Base-by-base conservation (phyloP, 306 rosid genomes). In the Cicer judaicum region DNA sequence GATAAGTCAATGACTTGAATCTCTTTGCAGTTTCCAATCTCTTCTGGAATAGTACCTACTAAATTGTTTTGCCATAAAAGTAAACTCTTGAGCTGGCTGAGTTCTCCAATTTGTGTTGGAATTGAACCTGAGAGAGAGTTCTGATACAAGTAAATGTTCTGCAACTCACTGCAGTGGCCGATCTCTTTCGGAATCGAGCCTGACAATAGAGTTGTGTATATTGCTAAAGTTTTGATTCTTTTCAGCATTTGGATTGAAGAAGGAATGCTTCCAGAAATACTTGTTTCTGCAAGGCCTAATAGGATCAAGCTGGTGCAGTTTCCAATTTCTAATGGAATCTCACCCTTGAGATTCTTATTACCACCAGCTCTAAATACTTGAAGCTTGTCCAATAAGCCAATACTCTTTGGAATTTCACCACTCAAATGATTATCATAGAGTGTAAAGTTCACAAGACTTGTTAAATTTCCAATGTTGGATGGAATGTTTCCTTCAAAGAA, bases 261-360 rank as follows among this genome's bases (percentile, higher is more conserved):
- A 72, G 99, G 99, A 68, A 95, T 78, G 52, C 71, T 68, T 18
- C 99, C 98, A 1, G 96, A 86, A 84, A 95, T 87, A 86, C 98
- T 86, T 68, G 93, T 90, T 77, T 90, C 99, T 42, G 99, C 92
- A 41, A 95, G 85, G 80, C 99, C 99, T 80, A 95, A 80, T 78
- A 87, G 67, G 77, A 84, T 75, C 89, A 95, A 84, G 71, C 62
- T 84, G 67, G 87, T 89, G 91, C 99, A 95, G 85, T 88, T 90
- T 72, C 97, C 98, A 72, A 95, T 92, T 78, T 87, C 99, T 85
- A 84, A 79, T 48, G 99, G 99, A 19, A 95, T 71, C 81, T 85
- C 90, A 63, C 96, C 98, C 61, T 86, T 86, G 1, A 95, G 85
- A 44, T 85, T 78, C 59, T 84, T 86, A 74, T 95, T 95, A 53